Evolutionary conservation across 2,329 filamentous ascomycete species (phyloP), one percentile per base, ranked within the genome.

Genomic region (Pyricularia grisea): DNA sequence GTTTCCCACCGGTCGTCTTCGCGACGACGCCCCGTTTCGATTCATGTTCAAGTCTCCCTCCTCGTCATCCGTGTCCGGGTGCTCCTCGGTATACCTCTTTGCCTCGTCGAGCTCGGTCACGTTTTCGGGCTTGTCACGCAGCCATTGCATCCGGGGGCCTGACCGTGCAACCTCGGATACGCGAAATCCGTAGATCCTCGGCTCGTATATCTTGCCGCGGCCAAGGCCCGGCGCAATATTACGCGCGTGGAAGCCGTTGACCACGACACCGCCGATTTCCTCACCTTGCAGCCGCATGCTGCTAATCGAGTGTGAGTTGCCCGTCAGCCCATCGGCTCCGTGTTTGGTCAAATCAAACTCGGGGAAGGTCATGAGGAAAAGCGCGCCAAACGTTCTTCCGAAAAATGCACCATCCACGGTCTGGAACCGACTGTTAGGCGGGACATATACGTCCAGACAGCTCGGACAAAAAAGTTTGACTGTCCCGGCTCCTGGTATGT

Each of bases 331-430:
- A 67, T 90, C 86, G 68, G 84, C 81, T 69, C 89, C 89, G 74
- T 88, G 88, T 75, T 91, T 90, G 36, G 89, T 90, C 70, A 98
- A 88, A 74, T 97, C 93, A 76, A 97, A 91, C 77, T 99, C 95
- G 50, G 95, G 94, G 79, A 98, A 99, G 58, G 94, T 99, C 84
- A 99, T 94, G 78, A 99, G 93, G 82, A 99, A 99, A 70, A 99
- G 88, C 65, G 93, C 93, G 71, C 94, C 94, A 78, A 99, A 99
- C 0, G 95, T 99, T 68, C 95, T 94, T 66, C 95, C 95, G 76
- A 99, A 99, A 83, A 98, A 99, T 65, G 95, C 95, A 68, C 95
- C 95, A 74, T 99, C 95, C 42, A 99, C 95, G 2, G 93, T 94
- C 80, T 98, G 95, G 78, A 98, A 99, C 25, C 95, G 89, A 76